phyloP scores from a whole-genome alignment of 345 rosid genomes.

The Heritiera littoralis region DNA sequence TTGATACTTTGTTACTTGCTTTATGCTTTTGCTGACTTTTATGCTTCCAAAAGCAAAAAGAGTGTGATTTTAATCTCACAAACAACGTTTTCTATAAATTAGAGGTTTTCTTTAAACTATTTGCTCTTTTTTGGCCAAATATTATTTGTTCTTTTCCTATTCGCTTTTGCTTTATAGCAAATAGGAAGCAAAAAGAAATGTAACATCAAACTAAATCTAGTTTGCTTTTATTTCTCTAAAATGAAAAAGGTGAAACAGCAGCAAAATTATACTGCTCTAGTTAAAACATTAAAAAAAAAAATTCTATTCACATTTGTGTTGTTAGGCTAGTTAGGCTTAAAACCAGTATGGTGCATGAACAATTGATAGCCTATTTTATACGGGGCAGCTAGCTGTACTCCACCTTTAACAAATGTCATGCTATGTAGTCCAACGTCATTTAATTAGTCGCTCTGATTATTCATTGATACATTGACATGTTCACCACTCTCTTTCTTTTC shows the following conservation, averaged over 20 bases:
- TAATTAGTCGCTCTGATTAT: not conserved
- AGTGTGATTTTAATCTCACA: not conserved
- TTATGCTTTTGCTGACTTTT: not conserved
- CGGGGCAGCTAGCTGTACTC: not conserved
- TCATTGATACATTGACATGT: not conserved
- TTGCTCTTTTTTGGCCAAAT: not conserved
- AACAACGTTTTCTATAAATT: slow-evolving; percentile 2
- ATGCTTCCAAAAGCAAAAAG: slow-evolving; percentile 2
- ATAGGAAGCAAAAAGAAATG: not conserved
- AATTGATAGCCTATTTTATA: not conserved
- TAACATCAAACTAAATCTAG: not conserved
- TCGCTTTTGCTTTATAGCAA: not conserved
- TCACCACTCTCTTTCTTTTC: slow-evolving; percentile 6
- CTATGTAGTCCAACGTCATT: not conserved
- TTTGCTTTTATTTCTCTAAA: not conserved
- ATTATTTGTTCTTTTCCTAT: not conserved
- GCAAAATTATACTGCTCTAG: not conserved
- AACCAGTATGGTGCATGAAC: not conserved
- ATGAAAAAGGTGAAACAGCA: not conserved
- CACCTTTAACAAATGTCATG: not conserved
- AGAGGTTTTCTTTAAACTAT: not conserved
- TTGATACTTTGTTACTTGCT: not conserved
- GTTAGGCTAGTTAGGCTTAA: not conserved
- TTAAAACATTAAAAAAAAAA: not conserved
- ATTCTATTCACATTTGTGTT: not conserved